phyloP scores from a whole-genome alignment of 2,329 filamentous ascomycete genomes.

The Thielaviopsis ethacetica region DNA sequence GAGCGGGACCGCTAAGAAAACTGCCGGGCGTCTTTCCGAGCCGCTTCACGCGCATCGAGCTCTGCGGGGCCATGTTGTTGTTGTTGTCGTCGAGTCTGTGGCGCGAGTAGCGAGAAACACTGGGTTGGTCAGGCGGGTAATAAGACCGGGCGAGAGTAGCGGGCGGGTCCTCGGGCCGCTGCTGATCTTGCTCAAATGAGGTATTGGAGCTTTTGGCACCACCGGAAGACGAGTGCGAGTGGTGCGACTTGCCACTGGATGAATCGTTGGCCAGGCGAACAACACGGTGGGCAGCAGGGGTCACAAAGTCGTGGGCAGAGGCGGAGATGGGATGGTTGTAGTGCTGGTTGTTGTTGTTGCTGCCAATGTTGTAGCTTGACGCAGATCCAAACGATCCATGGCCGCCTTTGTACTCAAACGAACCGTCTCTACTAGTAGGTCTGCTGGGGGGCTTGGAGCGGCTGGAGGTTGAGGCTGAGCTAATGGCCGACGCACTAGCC shows the following conservation, averaged over 20 bases:
- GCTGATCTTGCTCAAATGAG: conserved; percentile 1
- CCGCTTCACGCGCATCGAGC: conserved; percentile 62
- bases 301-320: conserved; percentile 29
- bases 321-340: neutral
- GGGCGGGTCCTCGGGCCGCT: conserved; percentile 1
- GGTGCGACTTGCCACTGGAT: conserved; percentile 21
- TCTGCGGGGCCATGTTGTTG: conserved; percentile 43
- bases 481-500: conserved; percentile 9
- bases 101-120: conserved; percentile 33
- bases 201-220: conserved; percentile 16
- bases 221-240: neutral
- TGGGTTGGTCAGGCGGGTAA: conserved; percentile 1
- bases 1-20: conserved; percentile 65
- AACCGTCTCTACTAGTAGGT: conserved; percentile 25
- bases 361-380: neutral
- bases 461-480: conserved; percentile 14
- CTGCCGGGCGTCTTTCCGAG: conserved; percentile 59
- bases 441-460: conserved; percentile 22
- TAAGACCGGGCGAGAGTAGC: conserved; percentile 3
- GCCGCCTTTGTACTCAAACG: conserved; percentile 22
- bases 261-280: conserved; percentile 39
- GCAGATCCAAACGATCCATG: conserved; percentile 4
- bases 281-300: conserved; percentile 33
- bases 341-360: neutral
- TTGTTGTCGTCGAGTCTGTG: conserved; percentile 42